Evolutionary conservation across 2,329 filamentous ascomycete species (phyloP), one percentile per base, ranked within the genome.

Genomic region (Cercospora citrullina): DNA sequence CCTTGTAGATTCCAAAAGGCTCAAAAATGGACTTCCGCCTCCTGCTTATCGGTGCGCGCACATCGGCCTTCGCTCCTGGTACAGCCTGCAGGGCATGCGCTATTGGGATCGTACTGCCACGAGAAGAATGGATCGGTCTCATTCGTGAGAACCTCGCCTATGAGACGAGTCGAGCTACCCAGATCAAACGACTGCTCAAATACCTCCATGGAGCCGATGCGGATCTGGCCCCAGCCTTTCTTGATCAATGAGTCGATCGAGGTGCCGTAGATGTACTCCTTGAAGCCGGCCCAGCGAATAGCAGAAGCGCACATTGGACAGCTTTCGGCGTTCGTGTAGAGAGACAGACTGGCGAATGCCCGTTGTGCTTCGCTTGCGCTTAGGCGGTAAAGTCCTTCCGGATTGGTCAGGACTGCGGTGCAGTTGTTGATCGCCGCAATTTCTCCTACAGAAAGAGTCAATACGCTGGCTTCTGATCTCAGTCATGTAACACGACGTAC

Each of bases 281-380:
- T 79, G 77, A 87, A 86, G 0, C 84, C 84, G 0, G 85, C 80
- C 84, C 84, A 87, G 1, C 84, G 81, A 69, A 87, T 86, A 0
- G 85, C 85, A 6, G 84, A 82, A 1, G 86, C 84, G 71, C 86
- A 88, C 82, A 87, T 88, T 6, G 85, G 83, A 74, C 86, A 87
- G 66, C 82, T 83, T 75, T 87, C 85, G 1, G 82, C 85, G 73
- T 85, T 87, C 23, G 85, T 87, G 75, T 87, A 87, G 3, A 87
- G 75, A 5, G 81, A 81, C n/a, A 87, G 75, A 16, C 79, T 71
- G 2, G 75, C 68, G 70, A 85, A 86, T 0, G 85, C 85, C 3
- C 72, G 74, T n/a, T 81, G 72, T 0, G 83, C 80, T 64, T 83
- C 79, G 8, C 73, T 60, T 0, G 81, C 73, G 0, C 77, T 79